Evolutionary conservation across 2,329 filamentous ascomycete genomes (phyloP).

Genomic region (Rachicladosporium sp.): DNA sequence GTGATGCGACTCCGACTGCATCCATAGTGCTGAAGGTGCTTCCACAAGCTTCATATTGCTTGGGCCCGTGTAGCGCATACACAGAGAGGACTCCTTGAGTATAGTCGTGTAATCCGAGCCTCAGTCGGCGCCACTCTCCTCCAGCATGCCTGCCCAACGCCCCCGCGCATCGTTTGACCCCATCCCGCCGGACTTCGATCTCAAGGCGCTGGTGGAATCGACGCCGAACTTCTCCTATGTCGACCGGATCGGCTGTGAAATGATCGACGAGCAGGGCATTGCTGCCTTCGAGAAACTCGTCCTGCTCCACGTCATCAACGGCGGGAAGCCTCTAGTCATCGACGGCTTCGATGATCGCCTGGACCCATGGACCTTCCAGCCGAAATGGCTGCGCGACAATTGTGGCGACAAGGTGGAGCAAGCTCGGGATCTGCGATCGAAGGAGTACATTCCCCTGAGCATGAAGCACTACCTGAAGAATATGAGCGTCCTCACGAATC

Average conservation of each 20-base stretch:
- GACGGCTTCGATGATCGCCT: constrained; percentile 73
- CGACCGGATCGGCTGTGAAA: constrained; percentile 62
- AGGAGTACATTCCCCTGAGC: constrained; percentile 68
- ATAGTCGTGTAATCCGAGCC: no score
- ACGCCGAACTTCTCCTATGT: constrained; percentile 82
- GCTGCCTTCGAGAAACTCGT: constrained; percentile 79
- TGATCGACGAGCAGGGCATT: constrained; percentile 64
- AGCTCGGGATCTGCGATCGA: constrained; percentile 66
- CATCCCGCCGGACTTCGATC: constrained; percentile 72
- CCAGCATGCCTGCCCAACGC: constrained; percentile 60
- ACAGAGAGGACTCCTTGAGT: no score
- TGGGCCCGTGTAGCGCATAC: no score
- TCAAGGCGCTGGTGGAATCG: constrained; percentile 60
- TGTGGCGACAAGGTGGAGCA: constrained; percentile 74
- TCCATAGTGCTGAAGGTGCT: no score
- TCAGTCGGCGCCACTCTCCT: no score
- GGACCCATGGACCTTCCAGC: constrained; percentile 66
- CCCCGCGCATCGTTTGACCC: constrained; percentile 86
- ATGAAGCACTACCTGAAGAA: constrained; percentile 83
- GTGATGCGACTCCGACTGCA: no score
- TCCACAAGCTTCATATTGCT: no score
- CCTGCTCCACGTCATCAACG: constrained; percentile 66
- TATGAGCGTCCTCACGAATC: constrained; percentile 70
- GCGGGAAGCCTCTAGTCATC: constrained; percentile 79
- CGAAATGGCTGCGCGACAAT: constrained; percentile 66